phyloP scores from a whole-genome alignment of 164 flowering plant genomes.

The Kingdonia uniflora region DNA sequence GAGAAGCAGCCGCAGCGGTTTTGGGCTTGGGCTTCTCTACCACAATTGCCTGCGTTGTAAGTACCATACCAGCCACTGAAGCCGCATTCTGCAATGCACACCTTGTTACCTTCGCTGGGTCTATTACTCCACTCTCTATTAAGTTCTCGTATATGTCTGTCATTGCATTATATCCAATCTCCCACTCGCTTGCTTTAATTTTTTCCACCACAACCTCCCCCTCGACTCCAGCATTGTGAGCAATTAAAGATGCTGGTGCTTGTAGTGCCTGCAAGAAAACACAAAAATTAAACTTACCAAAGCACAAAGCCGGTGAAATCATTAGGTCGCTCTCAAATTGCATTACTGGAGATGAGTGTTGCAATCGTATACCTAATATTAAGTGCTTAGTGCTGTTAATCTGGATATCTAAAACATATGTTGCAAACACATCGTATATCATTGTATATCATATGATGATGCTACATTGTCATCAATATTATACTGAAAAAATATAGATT shows the following conservation, averaged over 20 bases:
- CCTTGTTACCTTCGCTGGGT: conserved; percentile 94
- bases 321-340: too few species aligned
- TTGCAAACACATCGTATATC: too few species aligned
- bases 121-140: conserved; percentile 85
- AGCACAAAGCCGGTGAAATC: not conserved
- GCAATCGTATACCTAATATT: too few species aligned
- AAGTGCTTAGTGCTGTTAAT: too few species aligned
- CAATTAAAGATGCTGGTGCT: conserved; percentile 83
- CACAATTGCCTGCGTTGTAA: conserved; percentile 98
- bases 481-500: too few species aligned
- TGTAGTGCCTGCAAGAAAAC: conserved; percentile 57
- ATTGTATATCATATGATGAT: too few species aligned
- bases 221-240: conserved; percentile 96
- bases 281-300: not conserved
- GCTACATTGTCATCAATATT: too few species aligned
- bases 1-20: conserved; percentile 42
- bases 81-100: conserved; percentile 95
- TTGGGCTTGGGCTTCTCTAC: conserved; percentile 83
- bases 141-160: conserved; percentile 76
- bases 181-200: conserved; percentile 77
- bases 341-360: too few species aligned
- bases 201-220: conserved; percentile 99
- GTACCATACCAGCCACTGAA: conserved; percentile 97
- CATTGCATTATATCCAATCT: conserved; percentile 95
- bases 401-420: too few species aligned